Evolutionary conservation across 306 rosid species (phyloP), one percentile per base, ranked within the genome.

Genomic region (Lathyrus aphaca): DNA sequence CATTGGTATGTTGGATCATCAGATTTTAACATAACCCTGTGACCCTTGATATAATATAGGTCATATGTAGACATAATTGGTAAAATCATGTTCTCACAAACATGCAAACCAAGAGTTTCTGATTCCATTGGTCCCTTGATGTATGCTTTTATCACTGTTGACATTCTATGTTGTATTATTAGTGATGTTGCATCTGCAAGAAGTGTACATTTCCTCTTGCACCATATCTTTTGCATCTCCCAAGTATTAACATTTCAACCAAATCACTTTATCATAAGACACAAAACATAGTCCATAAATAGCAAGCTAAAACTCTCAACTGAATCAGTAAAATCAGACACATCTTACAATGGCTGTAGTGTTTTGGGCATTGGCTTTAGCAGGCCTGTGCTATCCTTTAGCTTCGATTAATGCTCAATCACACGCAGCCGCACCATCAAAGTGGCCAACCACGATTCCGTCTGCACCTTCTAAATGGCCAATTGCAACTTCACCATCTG

Each of bases 11-110:
- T 71, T 75, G 51, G 76, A 39, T 64, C 58, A 32, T 75, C 79
- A 71, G 83, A 71, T 56, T 60, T 64, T 69, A 82, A 82, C 81
- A 67, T 73, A 71, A 71, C 29, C 27, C 5, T 57, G 73, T 70
- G 80, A 58, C 72, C 9, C 54, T 13, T 46, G 70, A 70, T 65
- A 38, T 37, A 43, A 35, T 63, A 54, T 54, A 69, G 83, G 76
- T 82, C 62, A 3, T 37, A 62, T 35, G 79, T 72, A 66, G 9
- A 63, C 29, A 61, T 53, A 68, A 42, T 44, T 39, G 86, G 83
- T 74, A 55, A 75, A 63, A 37, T 48, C 40, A 35, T 71, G 56
- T 68, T 82, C 72, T 79, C 86, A 78, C 11, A 15, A 38, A 48
- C 55, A 51, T 46, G 61, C 23, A 43, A 49, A 68, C 57, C 35